Percentiles rank a stretch among this genome's conserved stretches.
Conservation (phyloP, 2,329 filamentous ascomycete genomes). For the Stagonosporopsis cucurbitacearum region DNA sequence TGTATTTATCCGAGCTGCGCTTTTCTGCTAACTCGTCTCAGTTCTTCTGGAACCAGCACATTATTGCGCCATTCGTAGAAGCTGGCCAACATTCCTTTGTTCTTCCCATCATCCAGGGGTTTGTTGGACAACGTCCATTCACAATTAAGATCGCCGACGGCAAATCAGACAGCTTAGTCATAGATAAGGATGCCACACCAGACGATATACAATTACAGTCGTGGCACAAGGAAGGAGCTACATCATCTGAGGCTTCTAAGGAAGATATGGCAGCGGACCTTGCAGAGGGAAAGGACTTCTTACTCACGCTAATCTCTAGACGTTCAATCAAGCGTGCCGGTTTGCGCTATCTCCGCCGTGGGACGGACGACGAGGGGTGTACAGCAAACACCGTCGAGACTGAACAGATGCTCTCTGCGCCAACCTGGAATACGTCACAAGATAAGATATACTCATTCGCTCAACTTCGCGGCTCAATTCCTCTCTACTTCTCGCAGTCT, state of each 20-base stretch:
- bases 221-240: slow-evolving; percentile 35
- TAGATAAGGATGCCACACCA: slow-evolving; percentile 42
- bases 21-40: slow-evolving; percentile 33
- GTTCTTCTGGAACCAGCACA: slow-evolving; percentile 90
- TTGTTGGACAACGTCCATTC: slow-evolving; percentile 86
- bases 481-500: slow-evolving; percentile 92
- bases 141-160: slow-evolving; percentile 64
- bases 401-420: slow-evolving; percentile 84
- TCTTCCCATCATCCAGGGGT: slow-evolving; percentile 90
- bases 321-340: slow-evolving; percentile 86
- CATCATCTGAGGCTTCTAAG: slow-evolving; percentile 16
- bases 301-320: slow-evolving; percentile 91
- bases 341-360: slow-evolving; percentile 85
- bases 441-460: slow-evolving; percentile 79
- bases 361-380: slow-evolving; percentile 87
- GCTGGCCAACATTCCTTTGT: slow-evolving; percentile 73
- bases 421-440: slow-evolving; percentile 65
- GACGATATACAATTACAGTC: slow-evolving; percentile 47
- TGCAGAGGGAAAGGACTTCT: slow-evolving; percentile 59
- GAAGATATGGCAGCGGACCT: slow-evolving; percentile 39
- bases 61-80: slow-evolving; percentile 76
- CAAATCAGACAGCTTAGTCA: slow-evolving; percentile 41
- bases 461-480: slow-evolving; percentile 89
- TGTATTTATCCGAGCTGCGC: too few species aligned
- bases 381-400: slow-evolving; percentile 93